A percentile compares a stretch with the other conserved stretches of the same genome.
Conservation (phyloP, 495 filamentous ascomycete genomes). For the Chaetomium fimeti region DNA sequence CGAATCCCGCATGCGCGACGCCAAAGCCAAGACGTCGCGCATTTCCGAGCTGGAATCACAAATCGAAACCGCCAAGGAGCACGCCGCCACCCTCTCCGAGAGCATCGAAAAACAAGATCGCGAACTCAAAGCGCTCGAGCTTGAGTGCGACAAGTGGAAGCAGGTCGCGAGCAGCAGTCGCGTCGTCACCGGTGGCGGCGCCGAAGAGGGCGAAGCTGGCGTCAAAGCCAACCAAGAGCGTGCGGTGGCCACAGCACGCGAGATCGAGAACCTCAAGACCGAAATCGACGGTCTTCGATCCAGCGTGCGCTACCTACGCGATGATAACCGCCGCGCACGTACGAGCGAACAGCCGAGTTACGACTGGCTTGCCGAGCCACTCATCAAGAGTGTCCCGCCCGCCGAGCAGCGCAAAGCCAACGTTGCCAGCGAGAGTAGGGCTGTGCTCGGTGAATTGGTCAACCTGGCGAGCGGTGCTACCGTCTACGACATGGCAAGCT, state of each 20-base stretch:
- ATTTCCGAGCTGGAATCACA: conserved; percentile 55
- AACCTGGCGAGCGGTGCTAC: conserved; percentile 60
- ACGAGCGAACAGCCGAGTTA: conserved; percentile 59
- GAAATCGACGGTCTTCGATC: conserved; percentile 70
- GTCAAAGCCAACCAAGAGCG: conserved; percentile 56
- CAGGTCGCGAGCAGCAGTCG: conserved; percentile 67
- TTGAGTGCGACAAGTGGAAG: conserved; percentile 72
- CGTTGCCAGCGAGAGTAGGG: conserved; percentile 65
- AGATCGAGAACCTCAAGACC: conserved; percentile 69
- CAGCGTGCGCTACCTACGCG: conserved; percentile 73
- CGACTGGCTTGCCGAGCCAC: conserved; percentile 66
- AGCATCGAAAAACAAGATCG: conserved; percentile 60
- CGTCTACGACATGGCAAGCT: conserved; percentile 54
- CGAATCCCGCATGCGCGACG: conserved; percentile 39
- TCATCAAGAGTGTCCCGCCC: conserved; percentile 49
- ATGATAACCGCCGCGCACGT: conserved; percentile 69
- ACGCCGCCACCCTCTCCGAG: conserved; percentile 60
- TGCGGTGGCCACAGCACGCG: conserved; percentile 65
- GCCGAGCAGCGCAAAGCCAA: conserved; percentile 58
- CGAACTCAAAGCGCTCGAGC: conserved; percentile 57
- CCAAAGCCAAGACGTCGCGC: background rate
- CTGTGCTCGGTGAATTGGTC: conserved; percentile 69
- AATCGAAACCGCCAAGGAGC: conserved; percentile 55
- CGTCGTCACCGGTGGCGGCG: conserved; percentile 45
- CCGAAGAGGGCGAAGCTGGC: conserved; percentile 46